phyloP scores from a whole-genome alignment of 441 rosid species.

The Arabidopsis lyrata region DNA sequence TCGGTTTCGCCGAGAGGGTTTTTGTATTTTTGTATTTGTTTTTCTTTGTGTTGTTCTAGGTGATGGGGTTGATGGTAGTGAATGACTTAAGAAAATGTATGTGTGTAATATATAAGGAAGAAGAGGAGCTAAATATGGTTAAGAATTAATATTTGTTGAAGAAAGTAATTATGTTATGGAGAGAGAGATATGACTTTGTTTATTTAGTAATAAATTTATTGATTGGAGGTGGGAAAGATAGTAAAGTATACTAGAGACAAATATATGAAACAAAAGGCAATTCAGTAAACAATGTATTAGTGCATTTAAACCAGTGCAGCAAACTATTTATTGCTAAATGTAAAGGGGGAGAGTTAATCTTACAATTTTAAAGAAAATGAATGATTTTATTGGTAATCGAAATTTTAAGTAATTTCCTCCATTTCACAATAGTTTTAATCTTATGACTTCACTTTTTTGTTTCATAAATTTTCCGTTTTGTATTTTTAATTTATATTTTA shows the following conservation, averaged over 20 bases:
- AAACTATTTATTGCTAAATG: slow-evolving; percentile 27
- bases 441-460: background rate
- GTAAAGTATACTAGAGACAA: slow-evolving; percentile 33
- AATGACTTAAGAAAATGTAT: slow-evolving; percentile 9
- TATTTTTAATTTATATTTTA: background rate
- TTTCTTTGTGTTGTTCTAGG: slow-evolving; percentile 20
- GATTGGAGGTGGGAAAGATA: slow-evolving; percentile 10
- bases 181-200: slow-evolving; percentile 22
- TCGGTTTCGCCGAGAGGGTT: slow-evolving; percentile 17
- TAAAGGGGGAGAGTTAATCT: slow-evolving; percentile 18
- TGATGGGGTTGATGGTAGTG: slow-evolving; percentile 29
- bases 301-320: slow-evolving; percentile 25
- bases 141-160: slow-evolving; percentile 29
- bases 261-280: slow-evolving; percentile 37
- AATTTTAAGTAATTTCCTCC: background rate
- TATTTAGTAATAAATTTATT: slow-evolving; percentile 12
- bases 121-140: slow-evolving; percentile 18
- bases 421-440: background rate
- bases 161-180: slow-evolving; percentile 30
- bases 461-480: background rate
- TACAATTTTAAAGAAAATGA: background rate
- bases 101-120: slow-evolving; percentile 25
- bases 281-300: slow-evolving; percentile 24
- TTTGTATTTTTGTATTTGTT: slow-evolving; percentile 2
- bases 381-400: background rate